A percentile compares a stretch with the other conserved stretches of the same genome.
phyloP scores from a whole-genome alignment of 306 rosid species.

The Glycine soja region DNA sequence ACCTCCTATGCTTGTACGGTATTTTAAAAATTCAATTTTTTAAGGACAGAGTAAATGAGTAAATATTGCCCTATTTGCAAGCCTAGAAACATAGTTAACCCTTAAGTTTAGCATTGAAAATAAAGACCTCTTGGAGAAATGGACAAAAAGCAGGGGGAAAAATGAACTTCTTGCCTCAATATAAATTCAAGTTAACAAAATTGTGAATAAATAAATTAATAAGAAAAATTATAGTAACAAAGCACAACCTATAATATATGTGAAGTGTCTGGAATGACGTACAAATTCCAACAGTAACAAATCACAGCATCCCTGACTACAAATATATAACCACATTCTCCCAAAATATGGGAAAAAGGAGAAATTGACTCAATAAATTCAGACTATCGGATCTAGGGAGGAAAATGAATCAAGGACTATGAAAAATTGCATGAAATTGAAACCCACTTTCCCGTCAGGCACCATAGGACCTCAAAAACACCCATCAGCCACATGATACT shows the following conservation, averaged over 20 bases:
- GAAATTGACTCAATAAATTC: constrained; percentile 44
- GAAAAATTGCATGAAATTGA: constrained; percentile 50
- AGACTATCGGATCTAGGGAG: constrained; percentile 35
- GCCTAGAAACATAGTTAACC: neutral
- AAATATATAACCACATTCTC: constrained; percentile 49
- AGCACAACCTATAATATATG: constrained; percentile 28
- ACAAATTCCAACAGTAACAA: constrained; percentile 43
- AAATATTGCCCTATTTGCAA: neutral
- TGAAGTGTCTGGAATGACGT: constrained; percentile 21
- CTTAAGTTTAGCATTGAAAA: neutral
- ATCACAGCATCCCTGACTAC: constrained; percentile 53
- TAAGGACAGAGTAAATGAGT: neutral
- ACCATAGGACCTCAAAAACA: neutral
- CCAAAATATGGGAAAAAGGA: constrained; percentile 31
- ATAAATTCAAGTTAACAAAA: neutral
- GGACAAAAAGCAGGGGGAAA: neutral
- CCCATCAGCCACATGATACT: constrained; percentile 30
- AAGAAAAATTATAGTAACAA: neutral
- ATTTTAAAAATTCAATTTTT: neutral
- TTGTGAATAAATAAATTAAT: neutral
- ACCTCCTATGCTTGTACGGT: neutral
- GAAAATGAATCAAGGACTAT: constrained; percentile 49
- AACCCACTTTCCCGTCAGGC: constrained; percentile 42
- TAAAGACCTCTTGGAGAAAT: neutral
- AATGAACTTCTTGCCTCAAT: neutral